Evolutionary conservation across 2,329 filamentous ascomycete species (phyloP).

Genomic region (Diaporthe nobilis): DNA sequence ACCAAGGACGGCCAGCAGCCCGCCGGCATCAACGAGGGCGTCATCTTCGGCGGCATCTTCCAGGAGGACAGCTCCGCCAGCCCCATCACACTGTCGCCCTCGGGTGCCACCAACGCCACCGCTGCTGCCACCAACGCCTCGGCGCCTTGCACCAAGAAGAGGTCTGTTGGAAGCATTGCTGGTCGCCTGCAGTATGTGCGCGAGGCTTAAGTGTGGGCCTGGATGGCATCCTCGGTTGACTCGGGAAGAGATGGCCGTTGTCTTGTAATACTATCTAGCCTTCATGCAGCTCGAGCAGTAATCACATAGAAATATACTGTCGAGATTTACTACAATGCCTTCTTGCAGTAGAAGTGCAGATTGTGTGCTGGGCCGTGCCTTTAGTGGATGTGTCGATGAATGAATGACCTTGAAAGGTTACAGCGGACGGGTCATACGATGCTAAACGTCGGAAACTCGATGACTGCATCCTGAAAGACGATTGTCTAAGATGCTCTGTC

Average conservation of each 20-base stretch:
- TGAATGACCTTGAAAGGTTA: too few relatives aligned
- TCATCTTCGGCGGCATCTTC: slow-evolving; percentile 68
- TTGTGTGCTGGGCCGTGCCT: not conserved
- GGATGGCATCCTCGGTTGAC: too few relatives aligned
- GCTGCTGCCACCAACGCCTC: not conserved
- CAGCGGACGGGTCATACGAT: not conserved
- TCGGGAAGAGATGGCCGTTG: not conserved
- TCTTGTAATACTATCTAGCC: not conserved
- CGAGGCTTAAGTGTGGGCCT: not conserved
- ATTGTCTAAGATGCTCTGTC: too few relatives aligned
- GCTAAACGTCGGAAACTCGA: not conserved
- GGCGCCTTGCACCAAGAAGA: not conserved
- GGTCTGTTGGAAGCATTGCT: slow-evolving; percentile 14
- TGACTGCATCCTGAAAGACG: too few relatives aligned
- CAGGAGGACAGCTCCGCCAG: slow-evolving; percentile 62
- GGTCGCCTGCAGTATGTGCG: slow-evolving; percentile 18
- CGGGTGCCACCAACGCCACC: slow-evolving; percentile 2
- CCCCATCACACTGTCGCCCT: slow-evolving; percentile 54
- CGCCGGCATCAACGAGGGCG: slow-evolving; percentile 64
- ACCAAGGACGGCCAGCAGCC: slow-evolving; percentile 64
- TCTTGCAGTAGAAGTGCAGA: not conserved
- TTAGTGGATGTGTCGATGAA: not conserved
- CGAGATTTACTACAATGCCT: not conserved
- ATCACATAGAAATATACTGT: slow-evolving; percentile 15
- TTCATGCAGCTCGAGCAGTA: not conserved